Evolutionary conservation across 257 asterid species (phyloP).

Genomic region (Gardenia jasminoides): DNA sequence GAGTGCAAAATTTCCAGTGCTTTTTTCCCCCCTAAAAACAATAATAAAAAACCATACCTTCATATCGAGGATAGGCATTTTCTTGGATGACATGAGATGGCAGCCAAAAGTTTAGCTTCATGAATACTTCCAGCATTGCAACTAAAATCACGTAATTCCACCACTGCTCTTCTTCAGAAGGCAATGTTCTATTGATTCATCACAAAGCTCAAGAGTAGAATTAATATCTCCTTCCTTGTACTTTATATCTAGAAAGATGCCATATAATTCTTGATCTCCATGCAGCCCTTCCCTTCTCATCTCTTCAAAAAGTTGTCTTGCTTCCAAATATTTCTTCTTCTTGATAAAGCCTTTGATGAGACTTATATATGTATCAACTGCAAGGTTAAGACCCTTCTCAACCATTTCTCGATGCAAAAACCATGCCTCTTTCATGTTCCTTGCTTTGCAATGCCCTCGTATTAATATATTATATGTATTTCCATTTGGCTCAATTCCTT

Average conservation of each 20-base stretch:
- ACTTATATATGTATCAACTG: constrained; percentile 63
- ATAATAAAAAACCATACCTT: not conserved
- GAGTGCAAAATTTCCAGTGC: not conserved
- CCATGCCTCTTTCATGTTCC: constrained; percentile 99
- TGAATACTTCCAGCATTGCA: constrained; percentile 5
- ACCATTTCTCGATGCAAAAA: constrained; percentile 68
- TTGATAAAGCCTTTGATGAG: constrained; percentile 76
- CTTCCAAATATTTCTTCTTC: constrained; percentile 71
- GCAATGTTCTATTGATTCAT: constrained; percentile 72
- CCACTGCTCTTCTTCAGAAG: constrained; percentile 29
- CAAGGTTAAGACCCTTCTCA: constrained; percentile 55
- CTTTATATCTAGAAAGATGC: constrained; percentile 68
- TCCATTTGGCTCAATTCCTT: constrained; percentile 63
- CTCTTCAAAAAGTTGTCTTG: constrained; percentile 73
- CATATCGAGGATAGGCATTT: not conserved
- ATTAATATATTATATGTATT: constrained; percentile 68
- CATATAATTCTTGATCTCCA: constrained; percentile 58
- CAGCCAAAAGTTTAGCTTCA: not conserved
- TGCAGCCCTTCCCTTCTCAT: constrained; percentile 62
- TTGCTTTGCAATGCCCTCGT: constrained; percentile 90
- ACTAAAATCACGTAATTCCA: constrained; percentile 29
- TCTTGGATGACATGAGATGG: not conserved
- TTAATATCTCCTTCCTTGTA: constrained; percentile 74
- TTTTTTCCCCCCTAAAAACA: not conserved
- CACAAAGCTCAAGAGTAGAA: constrained; percentile 74